Base-by-base conservation (phyloP, 257 asterid species). In the Paraleonurus japonicus region DNA sequence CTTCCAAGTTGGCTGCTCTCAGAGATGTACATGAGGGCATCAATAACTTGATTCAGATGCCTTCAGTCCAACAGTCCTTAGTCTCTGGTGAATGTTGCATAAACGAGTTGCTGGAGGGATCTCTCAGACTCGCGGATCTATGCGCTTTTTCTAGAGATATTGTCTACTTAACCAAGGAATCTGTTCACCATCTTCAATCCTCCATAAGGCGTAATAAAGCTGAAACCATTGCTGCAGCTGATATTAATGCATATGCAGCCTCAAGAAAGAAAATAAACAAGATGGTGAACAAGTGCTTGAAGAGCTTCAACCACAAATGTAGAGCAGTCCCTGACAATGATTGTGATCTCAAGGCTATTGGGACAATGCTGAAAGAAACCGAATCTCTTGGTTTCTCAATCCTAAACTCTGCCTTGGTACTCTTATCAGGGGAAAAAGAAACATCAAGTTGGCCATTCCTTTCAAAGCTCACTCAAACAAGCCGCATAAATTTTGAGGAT, bases 91-190 rank as follows among this genome's bases (percentile, higher is more conserved):
- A 19, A 4, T 62, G 51, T 60, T 69, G 70, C 76, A 43, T 65
- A 1, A 77, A 78, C 50, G 85, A 78, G 70, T 27, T 80, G 69
- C 63, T 77, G 11, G 81, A 82, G 55, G 85, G 83, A 65, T 78
- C 84, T 35, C 50, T 82, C 1, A 37, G 33, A 33, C 43, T 78
- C 7, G 67, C 83, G 53, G 87, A 85, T 66, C 76, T 79, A 1
- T 81, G 84, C 26, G 66, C 71, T 3, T 35, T 51, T 2, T 60
- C 80, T 9, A 76, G 60, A 71, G 84, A 82, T 0, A 24, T 60
- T 16, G 76, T 76, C 35, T 60, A 60, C 3, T 76, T 43, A 20
- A 67, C 77, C 53, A 82, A 85, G 67, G 83, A 76, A 51, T 71
- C 66, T 1, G 66, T 85, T 57, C 84, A 76, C 50, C 79, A 76